phyloP scores from a whole-genome alignment of 106 monocot genomes.

The Dioscorea zingiberensis region DNA sequence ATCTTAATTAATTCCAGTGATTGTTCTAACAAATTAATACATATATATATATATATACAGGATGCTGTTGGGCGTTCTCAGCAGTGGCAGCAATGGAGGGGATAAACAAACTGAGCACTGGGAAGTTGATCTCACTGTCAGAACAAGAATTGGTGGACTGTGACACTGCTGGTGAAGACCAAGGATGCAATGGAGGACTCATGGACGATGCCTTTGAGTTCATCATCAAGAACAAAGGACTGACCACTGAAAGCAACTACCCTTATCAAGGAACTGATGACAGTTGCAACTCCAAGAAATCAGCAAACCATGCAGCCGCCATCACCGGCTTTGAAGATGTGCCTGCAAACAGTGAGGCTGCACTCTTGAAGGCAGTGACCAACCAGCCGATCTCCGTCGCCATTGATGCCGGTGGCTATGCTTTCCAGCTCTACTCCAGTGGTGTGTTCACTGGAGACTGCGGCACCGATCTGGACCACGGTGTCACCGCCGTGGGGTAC shows the following conservation, averaged over 20 bases:
- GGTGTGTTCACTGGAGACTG: conserved; percentile 7
- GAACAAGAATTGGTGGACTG: conserved; percentile 19
- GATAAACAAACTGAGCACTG: not conserved
- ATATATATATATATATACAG: not conserved
- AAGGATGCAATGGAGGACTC: conserved; percentile 9
- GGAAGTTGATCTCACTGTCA: conserved; percentile 7
- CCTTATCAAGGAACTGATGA: conserved; percentile 3
- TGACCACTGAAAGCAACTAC: conserved; percentile 8
- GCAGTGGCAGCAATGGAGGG: conserved; percentile 9
- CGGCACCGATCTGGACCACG: conserved; percentile 12
- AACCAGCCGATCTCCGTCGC: conserved; percentile 4
- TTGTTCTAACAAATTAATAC: no score
- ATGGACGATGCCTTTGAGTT: conserved; percentile 15
- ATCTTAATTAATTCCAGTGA: no score
- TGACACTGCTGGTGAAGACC: conserved; percentile 3
- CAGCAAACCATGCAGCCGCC: not conserved
- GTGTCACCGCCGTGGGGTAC: conserved; percentile 8
- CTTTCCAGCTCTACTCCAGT: conserved; percentile 5
- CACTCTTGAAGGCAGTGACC: conserved; percentile 3
- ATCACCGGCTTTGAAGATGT: conserved; percentile 13
- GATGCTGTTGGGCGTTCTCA: conserved; percentile 10
- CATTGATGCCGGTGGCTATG: not conserved
- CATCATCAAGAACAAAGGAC: conserved; percentile 7
- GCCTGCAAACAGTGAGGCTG: not conserved
- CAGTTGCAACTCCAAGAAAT: not conserved